Conservation (phyloP, 257 asterid genomes). For the Solanum lycopersicoides region DNA sequence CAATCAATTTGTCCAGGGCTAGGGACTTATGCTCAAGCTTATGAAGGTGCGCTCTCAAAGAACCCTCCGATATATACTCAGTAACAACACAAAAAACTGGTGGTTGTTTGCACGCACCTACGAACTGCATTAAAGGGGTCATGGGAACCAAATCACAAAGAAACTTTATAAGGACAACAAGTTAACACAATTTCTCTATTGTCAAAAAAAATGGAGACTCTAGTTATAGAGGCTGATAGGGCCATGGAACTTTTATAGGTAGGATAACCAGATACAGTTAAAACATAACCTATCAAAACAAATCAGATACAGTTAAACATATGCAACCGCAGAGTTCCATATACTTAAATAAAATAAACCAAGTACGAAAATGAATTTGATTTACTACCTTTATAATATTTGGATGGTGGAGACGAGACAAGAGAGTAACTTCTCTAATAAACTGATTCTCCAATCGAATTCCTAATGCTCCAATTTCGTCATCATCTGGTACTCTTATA, state of each 20-base stretch:
- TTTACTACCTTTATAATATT: conserved; percentile 48
- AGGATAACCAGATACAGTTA: neutral
- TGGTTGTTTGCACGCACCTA: conserved; percentile 49
- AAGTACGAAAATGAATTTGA: neutral
- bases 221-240: neutral
- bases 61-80: conserved; percentile 57
- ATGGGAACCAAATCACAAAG: conserved; percentile 1
- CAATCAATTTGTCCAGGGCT: conserved; percentile 31
- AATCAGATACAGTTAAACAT: neutral
- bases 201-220: neutral
- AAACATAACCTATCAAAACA: neutral
- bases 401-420: conserved; percentile 59
- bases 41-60: conserved; percentile 56
- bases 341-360: neutral
- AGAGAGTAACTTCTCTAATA: conserved; percentile 48
- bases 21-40: conserved; percentile 43
- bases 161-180: neutral
- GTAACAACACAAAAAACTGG: conserved; percentile 55
- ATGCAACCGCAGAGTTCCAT: neutral
- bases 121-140: conserved; percentile 31
- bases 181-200: neutral
- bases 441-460: conserved; percentile 58
- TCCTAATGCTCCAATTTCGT: conserved; percentile 40
- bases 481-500: conserved; percentile 53
- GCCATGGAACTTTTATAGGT: neutral